phyloP scores from a whole-genome alignment of 2,329 filamentous ascomycete species.

The Tolypocladium pustulatum region DNA sequence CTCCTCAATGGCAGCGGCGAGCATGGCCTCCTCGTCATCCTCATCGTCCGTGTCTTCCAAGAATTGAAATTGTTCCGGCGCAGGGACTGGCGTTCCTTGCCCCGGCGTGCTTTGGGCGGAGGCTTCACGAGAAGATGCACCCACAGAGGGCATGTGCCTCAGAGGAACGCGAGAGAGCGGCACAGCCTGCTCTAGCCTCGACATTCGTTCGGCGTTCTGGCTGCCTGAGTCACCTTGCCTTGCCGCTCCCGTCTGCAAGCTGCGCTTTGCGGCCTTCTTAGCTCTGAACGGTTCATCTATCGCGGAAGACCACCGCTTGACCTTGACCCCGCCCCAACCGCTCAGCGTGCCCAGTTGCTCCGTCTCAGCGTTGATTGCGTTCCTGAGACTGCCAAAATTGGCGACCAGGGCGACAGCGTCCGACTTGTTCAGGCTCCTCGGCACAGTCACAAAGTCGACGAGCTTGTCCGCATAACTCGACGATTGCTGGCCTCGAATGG shows the following conservation, averaged over 20 bases:
- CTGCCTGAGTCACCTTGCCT: background rate
- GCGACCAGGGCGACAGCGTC: constrained; percentile 85
- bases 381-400: constrained; percentile 81
- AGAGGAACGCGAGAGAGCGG: constrained; percentile 28
- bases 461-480: constrained; percentile 77
- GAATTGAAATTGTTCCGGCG: constrained; percentile 25
- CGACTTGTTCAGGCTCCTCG: constrained; percentile 84
- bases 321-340: constrained; percentile 94
- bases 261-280: constrained; percentile 52
- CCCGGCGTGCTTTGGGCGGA: background rate
- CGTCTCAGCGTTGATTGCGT: constrained; percentile 75
- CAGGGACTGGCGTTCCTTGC: background rate
- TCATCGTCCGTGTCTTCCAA: constrained; percentile 32
- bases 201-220: constrained; percentile 9
- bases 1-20: constrained; percentile 36
- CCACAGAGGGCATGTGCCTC: constrained; percentile 25
- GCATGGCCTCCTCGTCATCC: constrained; percentile 28
- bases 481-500: constrained; percentile 78
- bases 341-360: constrained; percentile 78
- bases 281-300: constrained; percentile 79
- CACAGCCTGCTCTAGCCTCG: constrained; percentile 26
- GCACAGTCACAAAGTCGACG: constrained; percentile 86
- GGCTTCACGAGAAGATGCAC: background rate
- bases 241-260: constrained; percentile 9
- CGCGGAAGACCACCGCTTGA: constrained; percentile 71